Evolutionary conservation across 1,139 yeast species (phyloP).

Genomic region (Pneumocystis murina): DNA sequence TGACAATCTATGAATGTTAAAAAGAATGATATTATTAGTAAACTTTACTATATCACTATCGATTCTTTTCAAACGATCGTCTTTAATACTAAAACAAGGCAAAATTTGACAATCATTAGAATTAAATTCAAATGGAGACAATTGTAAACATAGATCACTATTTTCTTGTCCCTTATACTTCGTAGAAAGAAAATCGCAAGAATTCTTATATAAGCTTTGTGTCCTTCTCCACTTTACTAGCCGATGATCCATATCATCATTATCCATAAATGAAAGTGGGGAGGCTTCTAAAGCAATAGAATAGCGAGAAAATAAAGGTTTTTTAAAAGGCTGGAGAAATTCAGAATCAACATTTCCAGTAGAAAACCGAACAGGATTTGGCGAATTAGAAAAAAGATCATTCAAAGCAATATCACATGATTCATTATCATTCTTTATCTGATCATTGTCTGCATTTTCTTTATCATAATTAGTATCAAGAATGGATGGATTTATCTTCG

Average conservation of each 20-base stretch:
- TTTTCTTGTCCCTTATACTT: constrained; percentile 17
- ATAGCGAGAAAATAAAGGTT: constrained; percentile 10
- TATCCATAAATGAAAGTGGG: constrained; percentile 5
- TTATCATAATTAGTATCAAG: background rate
- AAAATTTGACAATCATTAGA: constrained; percentile 20
- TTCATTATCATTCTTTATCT: background rate
- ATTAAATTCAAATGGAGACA: constrained; percentile 14
- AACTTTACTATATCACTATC: constrained; percentile 43
- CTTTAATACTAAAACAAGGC: constrained; percentile 34
- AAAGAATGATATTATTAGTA: background rate
- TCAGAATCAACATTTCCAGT: constrained; percentile 8
- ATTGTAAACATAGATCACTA: background rate
- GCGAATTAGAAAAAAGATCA: constrained; percentile 5
- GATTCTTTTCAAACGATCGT: constrained; percentile 66
- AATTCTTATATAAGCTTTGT: constrained; percentile 3
- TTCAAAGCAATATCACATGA: constrained; percentile 8
- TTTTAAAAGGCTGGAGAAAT: constrained; percentile 7
- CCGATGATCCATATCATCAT: constrained; percentile 2
- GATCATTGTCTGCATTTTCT: background rate
- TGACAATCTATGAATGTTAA: constrained; percentile 12
- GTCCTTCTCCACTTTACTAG: constrained; percentile 2
- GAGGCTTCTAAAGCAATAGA: constrained; percentile 9
- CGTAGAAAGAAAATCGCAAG: constrained; percentile 11
- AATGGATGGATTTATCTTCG: background rate
- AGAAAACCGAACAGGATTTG: constrained; percentile 2